Evolutionary conservation across 2,329 filamentous ascomycete species (phyloP).

Genomic region (Colletotrichum cereale): DNA sequence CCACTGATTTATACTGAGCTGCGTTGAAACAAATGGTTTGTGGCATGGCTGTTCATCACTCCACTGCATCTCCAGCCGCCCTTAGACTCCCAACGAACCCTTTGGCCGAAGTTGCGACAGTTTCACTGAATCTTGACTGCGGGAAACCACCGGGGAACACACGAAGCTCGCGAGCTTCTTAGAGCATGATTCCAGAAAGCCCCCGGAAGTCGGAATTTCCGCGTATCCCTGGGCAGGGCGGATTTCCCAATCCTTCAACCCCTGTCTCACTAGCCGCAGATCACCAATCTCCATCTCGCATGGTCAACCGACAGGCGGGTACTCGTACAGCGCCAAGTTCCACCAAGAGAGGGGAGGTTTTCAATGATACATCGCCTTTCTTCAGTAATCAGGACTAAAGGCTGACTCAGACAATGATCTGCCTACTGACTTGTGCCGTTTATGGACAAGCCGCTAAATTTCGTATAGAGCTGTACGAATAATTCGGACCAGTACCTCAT

Average conservation of each 20-base stretch:
- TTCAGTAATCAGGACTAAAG: conserved; percentile 1
- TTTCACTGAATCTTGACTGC: not conserved
- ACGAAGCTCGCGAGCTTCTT: not conserved
- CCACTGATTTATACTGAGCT: not conserved
- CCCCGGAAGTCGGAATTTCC: not conserved
- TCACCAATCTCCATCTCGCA: not conserved
- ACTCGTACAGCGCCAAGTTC: not conserved
- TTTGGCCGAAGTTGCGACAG: not conserved
- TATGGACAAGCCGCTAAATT: not conserved
- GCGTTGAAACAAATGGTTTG: not conserved
- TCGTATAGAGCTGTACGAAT: not conserved
- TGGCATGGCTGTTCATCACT: not conserved
- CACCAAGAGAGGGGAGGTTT: not conserved
- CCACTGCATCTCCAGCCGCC: not conserved
- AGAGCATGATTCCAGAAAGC: not conserved
- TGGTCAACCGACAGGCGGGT: not conserved
- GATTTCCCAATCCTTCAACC: not conserved
- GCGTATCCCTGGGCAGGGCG: not conserved
- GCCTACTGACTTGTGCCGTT: not conserved
- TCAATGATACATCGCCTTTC: not conserved
- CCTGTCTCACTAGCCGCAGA: conserved; percentile 12
- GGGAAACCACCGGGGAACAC: not conserved
- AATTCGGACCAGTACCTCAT: conserved; percentile 18
- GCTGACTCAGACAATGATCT: conserved; percentile 19
- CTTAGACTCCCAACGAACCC: not conserved